Conservation (phyloP, 148 eudicot species). For the Euryodendron excelsum region DNA sequence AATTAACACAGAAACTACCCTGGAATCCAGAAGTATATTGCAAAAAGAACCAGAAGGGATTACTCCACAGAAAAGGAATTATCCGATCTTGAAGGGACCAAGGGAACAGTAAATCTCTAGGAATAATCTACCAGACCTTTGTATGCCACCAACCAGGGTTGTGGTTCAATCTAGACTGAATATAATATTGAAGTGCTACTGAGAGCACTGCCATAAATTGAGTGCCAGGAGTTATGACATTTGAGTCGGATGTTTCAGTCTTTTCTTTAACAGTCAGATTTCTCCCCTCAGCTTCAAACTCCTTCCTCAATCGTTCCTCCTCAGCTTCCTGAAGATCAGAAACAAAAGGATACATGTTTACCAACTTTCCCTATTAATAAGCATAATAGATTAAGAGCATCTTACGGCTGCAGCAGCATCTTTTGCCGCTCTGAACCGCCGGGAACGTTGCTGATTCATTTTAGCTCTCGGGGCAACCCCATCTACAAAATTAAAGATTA, state of each 20-base stretch:
- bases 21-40: conserved; percentile 40
- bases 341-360: conserved; percentile 18
- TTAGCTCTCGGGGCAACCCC: conserved; percentile 99
- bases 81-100: conserved; percentile 28
- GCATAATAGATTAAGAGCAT: neutral
- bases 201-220: conserved; percentile 89
- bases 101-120: conserved; percentile 19
- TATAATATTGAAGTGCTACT: conserved; percentile 85
- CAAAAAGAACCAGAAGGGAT: conserved; percentile 45
- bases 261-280: conserved; percentile 53
- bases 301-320: conserved; percentile 66
- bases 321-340: conserved; percentile 68
- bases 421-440: conserved; percentile 98
- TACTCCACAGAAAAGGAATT: conserved; percentile 46
- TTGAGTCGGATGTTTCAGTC: conserved; percentile 89
- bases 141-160: conserved; percentile 75
- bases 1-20: conserved; percentile 42
- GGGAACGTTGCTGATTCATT: conserved; percentile 98
- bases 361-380: neutral
- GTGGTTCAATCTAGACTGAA: conserved; percentile 72
- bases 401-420: conserved; percentile 97
- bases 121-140: conserved; percentile 52
- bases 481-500: conserved; percentile 43
- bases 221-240: conserved; percentile 98
- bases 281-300: conserved; percentile 75